phyloP scores from a whole-genome alignment of 2,329 filamentous ascomycete species.

The Saccharata proteae region DNA sequence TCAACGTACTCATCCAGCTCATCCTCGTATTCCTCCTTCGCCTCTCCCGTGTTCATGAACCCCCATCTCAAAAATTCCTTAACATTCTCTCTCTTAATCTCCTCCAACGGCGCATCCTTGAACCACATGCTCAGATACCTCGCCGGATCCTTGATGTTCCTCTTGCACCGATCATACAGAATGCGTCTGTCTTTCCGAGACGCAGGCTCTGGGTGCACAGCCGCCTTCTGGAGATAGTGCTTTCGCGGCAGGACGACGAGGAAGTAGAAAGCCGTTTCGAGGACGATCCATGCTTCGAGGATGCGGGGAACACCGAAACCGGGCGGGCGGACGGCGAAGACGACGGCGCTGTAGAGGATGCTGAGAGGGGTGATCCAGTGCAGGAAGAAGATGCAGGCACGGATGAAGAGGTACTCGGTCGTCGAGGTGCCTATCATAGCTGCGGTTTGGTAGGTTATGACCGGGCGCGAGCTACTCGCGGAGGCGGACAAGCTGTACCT shows the following conservation, averaged over 20 bases:
- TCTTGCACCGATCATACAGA: conserved; percentile 46
- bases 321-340: conserved; percentile 22
- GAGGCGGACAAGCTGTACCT: too few species aligned
- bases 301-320: conserved; percentile 16
- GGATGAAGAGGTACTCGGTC: conserved; percentile 33
- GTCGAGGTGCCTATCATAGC: conserved; percentile 30
- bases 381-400: conserved; percentile 34
- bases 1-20: conserved; percentile 46
- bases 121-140: conserved; percentile 55
- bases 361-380: conserved; percentile 39
- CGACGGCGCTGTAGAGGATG: conserved; percentile 32
- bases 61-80: conserved; percentile 57
- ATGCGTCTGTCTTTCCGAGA: conserved; percentile 37
- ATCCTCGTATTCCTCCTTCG: conserved; percentile 30
- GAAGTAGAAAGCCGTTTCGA: conserved; percentile 45
- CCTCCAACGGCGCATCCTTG: conserved; percentile 42
- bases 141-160: conserved; percentile 42
- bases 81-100: conserved; percentile 56
- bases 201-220: conserved; percentile 36
- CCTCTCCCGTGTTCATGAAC: conserved; percentile 44
- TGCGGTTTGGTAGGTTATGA: too few species aligned
- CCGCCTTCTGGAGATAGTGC: conserved; percentile 38
- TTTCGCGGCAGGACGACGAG: conserved; percentile 41
- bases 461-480: too few species aligned
- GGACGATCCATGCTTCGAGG: conserved; percentile 32